phyloP scores from a whole-genome alignment of 352 stramenopile species.

The Lagenidium giganteum region DNA sequence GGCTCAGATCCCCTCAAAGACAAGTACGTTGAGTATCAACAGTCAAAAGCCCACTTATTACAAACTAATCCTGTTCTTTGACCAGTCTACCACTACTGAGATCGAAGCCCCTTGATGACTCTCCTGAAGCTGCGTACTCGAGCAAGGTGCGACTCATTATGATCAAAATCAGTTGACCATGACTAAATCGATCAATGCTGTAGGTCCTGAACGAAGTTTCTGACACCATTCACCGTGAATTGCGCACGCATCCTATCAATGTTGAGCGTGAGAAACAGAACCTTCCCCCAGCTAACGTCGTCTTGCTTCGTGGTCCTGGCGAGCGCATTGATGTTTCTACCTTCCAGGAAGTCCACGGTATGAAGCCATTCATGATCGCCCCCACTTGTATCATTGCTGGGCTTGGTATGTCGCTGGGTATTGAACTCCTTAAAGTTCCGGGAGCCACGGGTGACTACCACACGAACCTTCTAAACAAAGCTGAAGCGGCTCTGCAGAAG shows the following conservation, averaged over 20 bases:
- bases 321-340: conserved; percentile 83
- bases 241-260: conserved; percentile 79
- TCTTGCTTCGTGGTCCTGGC: conserved; percentile 77
- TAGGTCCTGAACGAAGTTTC: conserved; percentile 70
- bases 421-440: conserved; percentile 64
- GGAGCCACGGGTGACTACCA: conserved; percentile 84
- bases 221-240: conserved; percentile 46
- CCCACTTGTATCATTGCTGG: conserved; percentile 87
- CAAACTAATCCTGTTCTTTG: conserved; percentile 8
- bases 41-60: too few species aligned
- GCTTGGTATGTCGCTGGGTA: conserved; percentile 80
- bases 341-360: conserved; percentile 75
- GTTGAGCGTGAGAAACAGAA: conserved; percentile 34
- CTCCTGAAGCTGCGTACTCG: conserved; percentile 67
- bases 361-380: conserved; percentile 85
- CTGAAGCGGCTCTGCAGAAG: conserved; percentile 55
- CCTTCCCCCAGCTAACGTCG: conserved; percentile 77
- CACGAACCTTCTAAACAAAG: conserved; percentile 77
- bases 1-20: conserved; percentile 87
- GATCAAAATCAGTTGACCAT: too few species aligned
- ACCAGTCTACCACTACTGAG: conserved; percentile 54
- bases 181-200: too few species aligned
- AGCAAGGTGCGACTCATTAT: conserved; percentile 36
- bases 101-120: conserved; percentile 57
- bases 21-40: conserved; percentile 50